Evolutionary conservation across 2,329 filamentous ascomycete species (phyloP), one percentile per base, ranked within the genome.

Genomic region (Chalara sp.): DNA sequence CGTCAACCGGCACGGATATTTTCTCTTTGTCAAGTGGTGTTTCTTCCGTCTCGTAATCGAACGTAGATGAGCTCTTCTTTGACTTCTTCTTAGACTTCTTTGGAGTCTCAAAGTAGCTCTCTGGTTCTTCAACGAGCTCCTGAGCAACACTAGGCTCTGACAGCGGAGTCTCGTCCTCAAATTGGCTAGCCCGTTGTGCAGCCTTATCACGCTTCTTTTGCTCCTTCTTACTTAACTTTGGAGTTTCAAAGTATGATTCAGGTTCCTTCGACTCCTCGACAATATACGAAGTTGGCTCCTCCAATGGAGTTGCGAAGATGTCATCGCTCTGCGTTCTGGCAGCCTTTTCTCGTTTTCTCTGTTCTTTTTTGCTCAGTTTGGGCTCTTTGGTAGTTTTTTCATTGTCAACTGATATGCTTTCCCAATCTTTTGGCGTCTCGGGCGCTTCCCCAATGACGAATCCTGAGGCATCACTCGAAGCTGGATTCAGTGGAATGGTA

Each of bases 381-480:
- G n/a, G 8, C 8, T 8, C 8, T 13, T 57, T 54, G 21, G 56
- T 44, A 11, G 53, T 47, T 10, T 59, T 66, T 55, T 65, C 56
- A 44, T 63, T 60, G 57, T 69, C 65, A 54, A 61, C 48, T n/a
- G 65, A 58, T 33, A 59, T 41, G 52, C 65, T 61, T 49, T 60
- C 59, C 60, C 71, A 65, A 54, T 69, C 62, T 43, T 63, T 62
- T 8, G 71, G 69, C 6, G 71, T 74, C 10, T 73, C 71, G 2
- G 58, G 56, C 8, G 73, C 63, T 55, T 81, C 76, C 8, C 71
- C 73, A 43, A 75, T 67, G n/a, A 75, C 67, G 55, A 73, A 74
- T 1, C 72, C 75, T 47, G 69, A 61, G 35, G 51, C 42, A 47
- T 52, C 57, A 8, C 57, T 51, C 56, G 43, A 10, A 50, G 48